Conservation (phyloP, 2,329 filamentous ascomycete species). For the Fusarium bulbicola region DNA sequence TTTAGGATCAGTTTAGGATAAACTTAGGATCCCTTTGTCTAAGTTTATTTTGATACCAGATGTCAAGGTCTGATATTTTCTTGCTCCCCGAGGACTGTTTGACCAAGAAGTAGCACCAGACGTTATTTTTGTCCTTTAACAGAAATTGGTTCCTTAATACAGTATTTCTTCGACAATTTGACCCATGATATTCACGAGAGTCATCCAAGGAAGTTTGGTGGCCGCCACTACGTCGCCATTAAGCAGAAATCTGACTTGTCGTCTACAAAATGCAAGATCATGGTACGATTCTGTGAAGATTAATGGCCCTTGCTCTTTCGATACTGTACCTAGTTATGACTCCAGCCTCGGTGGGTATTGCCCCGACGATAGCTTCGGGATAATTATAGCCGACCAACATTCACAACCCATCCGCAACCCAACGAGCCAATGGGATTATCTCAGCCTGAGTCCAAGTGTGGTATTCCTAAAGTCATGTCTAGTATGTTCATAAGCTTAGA, state of each 20-base stretch:
- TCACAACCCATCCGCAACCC: not conserved
- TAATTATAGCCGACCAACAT: not conserved
- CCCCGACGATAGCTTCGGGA: not conserved
- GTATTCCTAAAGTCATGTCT: not conserved
- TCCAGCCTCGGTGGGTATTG: not conserved
- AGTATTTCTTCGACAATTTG: not conserved
- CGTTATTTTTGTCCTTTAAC: not conserved
- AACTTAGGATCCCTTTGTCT: not conserved
- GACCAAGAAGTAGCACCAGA: not conserved
- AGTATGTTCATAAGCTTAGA: not conserved
- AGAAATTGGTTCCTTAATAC: not conserved
- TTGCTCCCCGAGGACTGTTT: not conserved
- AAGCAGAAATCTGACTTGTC: not conserved
- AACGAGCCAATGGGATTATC: not conserved
- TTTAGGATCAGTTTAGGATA: not conserved
- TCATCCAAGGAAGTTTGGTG: not conserved
- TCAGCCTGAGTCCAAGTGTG: not conserved
- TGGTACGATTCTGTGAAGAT: not conserved
- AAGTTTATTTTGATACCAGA: not conserved
- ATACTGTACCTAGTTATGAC: not conserved
- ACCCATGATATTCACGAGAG: not conserved
- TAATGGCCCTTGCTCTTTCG: not conserved
- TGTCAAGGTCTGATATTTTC: not conserved
- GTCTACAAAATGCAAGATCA: not conserved
- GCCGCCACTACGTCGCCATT: not conserved